phyloP scores from a whole-genome alignment of 2,329 filamentous ascomycete species.

The Fusarium miscanthi region DNA sequence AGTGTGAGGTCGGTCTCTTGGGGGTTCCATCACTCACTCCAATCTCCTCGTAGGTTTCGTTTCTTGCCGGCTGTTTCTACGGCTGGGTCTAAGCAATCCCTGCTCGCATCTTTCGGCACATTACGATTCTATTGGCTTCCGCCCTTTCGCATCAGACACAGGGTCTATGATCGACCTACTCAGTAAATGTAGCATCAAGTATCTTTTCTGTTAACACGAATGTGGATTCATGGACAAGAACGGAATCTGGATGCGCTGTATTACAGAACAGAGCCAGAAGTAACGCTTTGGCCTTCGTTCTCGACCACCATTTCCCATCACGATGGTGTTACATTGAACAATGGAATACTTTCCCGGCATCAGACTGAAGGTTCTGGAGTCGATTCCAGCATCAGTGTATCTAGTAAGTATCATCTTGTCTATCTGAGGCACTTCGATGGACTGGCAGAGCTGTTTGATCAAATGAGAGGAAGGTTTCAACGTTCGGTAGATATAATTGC shows the following conservation, averaged over 20 bases:
- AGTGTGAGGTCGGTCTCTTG: neutral
- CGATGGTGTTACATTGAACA: neutral
- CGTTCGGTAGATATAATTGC: neutral
- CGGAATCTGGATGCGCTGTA: neutral
- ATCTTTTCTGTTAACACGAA: neutral
- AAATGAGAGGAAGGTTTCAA: neutral
- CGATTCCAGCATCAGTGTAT: neutral
- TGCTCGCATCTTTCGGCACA: neutral
- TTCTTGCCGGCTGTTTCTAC: neutral
- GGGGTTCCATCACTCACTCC: neutral
- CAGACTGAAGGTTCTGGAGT: neutral
- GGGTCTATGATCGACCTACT: neutral
- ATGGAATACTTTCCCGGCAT: neutral
- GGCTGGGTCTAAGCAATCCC: neutral
- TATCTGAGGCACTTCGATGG: no score
- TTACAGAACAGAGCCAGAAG: neutral
- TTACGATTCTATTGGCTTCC: neutral
- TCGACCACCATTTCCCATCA: neutral
- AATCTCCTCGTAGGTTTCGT: neutral
- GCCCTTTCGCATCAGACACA: neutral
- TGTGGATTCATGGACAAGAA: neutral
- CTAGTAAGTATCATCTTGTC: neutral
- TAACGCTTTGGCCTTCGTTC: neutral
- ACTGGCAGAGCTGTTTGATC: neutral
- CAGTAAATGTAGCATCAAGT: slow-evolving; percentile 15